These are phyloP conservation scores for Boletellus ananiceps DNA, from an alignment of 768 basidiomycete genomes.

Conservation along the genomic window DNA sequence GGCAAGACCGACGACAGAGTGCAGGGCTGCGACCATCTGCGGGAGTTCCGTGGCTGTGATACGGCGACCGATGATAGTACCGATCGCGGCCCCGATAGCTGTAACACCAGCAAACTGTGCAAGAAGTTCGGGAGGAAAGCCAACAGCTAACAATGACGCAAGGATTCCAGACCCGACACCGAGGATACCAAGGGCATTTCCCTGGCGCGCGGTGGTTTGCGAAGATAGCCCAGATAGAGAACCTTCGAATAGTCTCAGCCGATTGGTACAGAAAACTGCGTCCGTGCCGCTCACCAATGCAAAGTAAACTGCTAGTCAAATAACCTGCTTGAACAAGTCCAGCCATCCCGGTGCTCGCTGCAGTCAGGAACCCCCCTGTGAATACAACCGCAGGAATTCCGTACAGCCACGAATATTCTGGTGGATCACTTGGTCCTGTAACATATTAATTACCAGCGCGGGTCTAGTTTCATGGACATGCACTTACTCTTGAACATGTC, in stretches of 20 bases:
- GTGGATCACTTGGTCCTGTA: conserved; percentile 75
- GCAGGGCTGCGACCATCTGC: conserved; percentile 76
- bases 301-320: conserved; percentile 77
- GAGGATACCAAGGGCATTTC: conserved; percentile 84
- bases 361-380: conserved; percentile 76
- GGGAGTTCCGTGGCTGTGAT: conserved; percentile 87
- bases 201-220: conserved; percentile 78
- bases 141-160: conserved; percentile 76
- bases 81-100: conserved; percentile 65
- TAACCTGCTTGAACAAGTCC: conserved; percentile 89
- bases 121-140: conserved; percentile 70
- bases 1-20: conserved; percentile 86
- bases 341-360: conserved; percentile 79
- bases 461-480: neutral
- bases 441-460: conserved; percentile 1
- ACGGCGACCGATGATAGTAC: conserved; percentile 71
- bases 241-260: conserved; percentile 35
- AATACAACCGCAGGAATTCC: conserved; percentile 76
- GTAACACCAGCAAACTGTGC: conserved; percentile 77
- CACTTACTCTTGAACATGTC: conserved; percentile 84
- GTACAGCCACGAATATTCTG: conserved; percentile 85
- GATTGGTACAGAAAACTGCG: neutral
- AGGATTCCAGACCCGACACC: conserved; percentile 81
- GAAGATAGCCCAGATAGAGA: conserved; percentile 78
- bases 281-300: conserved; percentile 54